A percentile compares a stretch with the other conserved stretches of the same genome.
Evolutionary conservation across 805 yeast species (phyloP).

Genomic region (Starmerella potacharoeniae): DNA sequence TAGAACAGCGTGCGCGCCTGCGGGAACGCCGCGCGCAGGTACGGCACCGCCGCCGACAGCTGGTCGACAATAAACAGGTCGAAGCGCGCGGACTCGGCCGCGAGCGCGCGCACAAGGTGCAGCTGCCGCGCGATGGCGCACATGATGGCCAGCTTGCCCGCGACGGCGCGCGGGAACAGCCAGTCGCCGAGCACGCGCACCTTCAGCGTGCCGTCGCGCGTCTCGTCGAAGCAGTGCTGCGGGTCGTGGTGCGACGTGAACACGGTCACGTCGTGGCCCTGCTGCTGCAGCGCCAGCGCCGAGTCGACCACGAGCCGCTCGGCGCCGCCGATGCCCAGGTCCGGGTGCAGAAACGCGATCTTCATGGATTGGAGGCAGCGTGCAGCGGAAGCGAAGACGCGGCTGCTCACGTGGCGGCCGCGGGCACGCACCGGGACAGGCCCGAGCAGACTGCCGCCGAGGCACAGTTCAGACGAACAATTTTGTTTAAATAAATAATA

Average conservation of each 20-base stretch:
- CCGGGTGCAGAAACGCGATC: constrained; percentile 89
- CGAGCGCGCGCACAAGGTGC: constrained; percentile 42
- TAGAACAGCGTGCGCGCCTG: constrained; percentile 58
- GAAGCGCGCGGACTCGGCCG: constrained; percentile 32
- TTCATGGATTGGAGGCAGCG: constrained; percentile 28
- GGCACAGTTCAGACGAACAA: no score
- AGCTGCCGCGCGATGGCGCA: constrained; percentile 79
- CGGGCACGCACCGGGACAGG: no score
- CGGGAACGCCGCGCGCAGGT: constrained; percentile 35
- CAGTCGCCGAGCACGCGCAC: constrained; percentile 70
- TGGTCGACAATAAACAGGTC: constrained; percentile 84
- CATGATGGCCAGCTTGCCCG: constrained; percentile 61
- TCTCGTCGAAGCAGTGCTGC: constrained; percentile 84
- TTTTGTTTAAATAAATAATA: no score
- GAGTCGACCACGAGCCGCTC: constrained; percentile 95
- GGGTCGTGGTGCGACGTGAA: constrained; percentile 87
- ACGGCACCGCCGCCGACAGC: constrained; percentile 70
- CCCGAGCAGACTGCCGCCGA: no score
- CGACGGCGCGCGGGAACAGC: constrained; percentile 59
- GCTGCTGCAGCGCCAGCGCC: constrained; percentile 70
- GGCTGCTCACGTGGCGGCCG: neutral
- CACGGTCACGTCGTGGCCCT: constrained; percentile 51
- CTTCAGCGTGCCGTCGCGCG: constrained; percentile 42
- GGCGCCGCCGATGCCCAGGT: constrained; percentile 94
- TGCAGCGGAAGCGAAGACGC: no score